Evolutionary conservation across 345 rosid genomes (phyloP), one percentile per base, ranked within the genome.

Genomic region (Raphanus sativus): DNA sequence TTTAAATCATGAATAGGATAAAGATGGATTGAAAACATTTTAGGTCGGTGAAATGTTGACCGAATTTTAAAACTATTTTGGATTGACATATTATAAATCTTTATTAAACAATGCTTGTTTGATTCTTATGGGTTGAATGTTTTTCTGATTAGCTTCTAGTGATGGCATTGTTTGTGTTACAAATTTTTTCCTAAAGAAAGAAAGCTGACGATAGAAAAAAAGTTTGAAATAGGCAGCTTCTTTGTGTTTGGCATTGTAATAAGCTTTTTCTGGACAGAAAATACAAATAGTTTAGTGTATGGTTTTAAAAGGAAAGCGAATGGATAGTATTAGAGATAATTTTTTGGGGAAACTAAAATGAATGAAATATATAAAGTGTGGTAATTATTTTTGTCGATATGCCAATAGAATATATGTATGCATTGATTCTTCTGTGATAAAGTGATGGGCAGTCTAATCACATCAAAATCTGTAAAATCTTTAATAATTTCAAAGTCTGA

Each of bases 371-470:
- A 48, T 48, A 16, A 71, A 54, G 50, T 40, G 59, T 30, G 70
- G 73, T 72, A 78, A 81, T 71, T 58, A 73, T 68, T 78, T 55
- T 84, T 45, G 81, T 78, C 75, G 71, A 50, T 78, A 74, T 71
- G 77, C 73, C 32, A 81, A 81, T 67, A 71, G 75, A 12, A 72
- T 71, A 71, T 50, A 71, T 55, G 64, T 30, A 67, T 60, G 56
- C 77, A 79, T 62, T 73, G 50, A 84, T 77, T 59, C 73, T 70
- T 78, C 82, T 71, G 83, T 77, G 76, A 63, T 75, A 81, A 69
- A 80, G 87, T 75, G 80, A 83, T 79, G 81, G 78, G 84, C 78
- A 74, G 88, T 80, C 84, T 81, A 82, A 77, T 86, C 85, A 82
- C 80, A 84, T 86, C 84, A 82, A 82, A 82, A 77, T 78, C 84